A percentile compares a stretch with the other conserved stretches of the same genome.
Evolutionary conservation across 2,329 filamentous ascomycete genomes (phyloP).

Genomic region (Penicillium sp.): DNA sequence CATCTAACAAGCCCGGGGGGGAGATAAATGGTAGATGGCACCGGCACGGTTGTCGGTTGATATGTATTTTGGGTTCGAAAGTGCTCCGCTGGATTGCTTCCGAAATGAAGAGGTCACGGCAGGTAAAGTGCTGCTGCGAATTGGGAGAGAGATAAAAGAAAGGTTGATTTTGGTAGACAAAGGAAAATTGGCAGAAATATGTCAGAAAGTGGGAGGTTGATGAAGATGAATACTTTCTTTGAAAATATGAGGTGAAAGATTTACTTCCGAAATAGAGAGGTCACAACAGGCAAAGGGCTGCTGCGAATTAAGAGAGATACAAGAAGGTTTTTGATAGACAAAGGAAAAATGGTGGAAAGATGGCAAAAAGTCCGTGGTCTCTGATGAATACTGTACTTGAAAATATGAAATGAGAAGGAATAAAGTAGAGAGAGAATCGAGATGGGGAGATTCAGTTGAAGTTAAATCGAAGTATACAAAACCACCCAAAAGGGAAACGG

Average conservation of each 20-base stretch:
- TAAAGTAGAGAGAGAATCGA: not conserved
- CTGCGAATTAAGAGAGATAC: not conserved
- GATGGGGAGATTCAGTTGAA: too few species aligned
- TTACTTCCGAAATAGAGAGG: not conserved
- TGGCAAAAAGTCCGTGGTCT: not conserved
- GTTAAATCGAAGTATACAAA: not conserved
- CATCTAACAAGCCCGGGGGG: not conserved
- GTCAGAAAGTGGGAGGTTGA: not conserved
- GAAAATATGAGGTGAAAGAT: not conserved
- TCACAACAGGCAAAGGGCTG: not conserved
- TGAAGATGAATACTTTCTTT: not conserved
- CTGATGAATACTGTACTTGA: not conserved
- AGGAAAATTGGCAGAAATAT: not conserved
- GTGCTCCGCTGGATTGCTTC: not conserved
- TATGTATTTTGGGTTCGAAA: not conserved
- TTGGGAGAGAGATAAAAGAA: not conserved
- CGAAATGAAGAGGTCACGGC: not conserved
- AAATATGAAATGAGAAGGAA: too few species aligned
- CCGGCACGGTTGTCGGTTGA: not conserved
- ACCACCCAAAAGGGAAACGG: not conserved
- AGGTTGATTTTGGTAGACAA: not conserved
- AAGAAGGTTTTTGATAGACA: not conserved
- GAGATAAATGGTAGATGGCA: not conserved
- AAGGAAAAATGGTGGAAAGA: too few species aligned
- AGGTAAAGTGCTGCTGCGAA: not conserved